A percentile compares a stretch with the other conserved stretches of the same genome.
phyloP scores from a whole-genome alignment of 768 basidiomycete species.

The Kwoniella botswanensis region DNA sequence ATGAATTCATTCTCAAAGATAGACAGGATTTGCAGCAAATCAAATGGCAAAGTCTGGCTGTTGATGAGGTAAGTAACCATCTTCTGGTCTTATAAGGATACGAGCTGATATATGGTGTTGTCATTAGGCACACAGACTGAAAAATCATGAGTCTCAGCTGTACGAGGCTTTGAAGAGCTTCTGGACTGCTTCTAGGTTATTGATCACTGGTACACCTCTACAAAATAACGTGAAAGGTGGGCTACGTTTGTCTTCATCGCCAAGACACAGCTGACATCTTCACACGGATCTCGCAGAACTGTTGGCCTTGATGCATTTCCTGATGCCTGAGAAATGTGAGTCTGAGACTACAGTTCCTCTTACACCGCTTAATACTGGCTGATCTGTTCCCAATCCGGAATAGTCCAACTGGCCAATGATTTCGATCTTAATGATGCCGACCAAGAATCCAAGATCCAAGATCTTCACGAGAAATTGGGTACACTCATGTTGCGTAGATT shows the following conservation, averaged over 20 bases:
- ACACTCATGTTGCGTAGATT: conserved; percentile 91
- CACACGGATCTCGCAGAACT: conserved; percentile 67
- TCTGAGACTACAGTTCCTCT: not conserved
- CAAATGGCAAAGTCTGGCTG: conserved; percentile 95
- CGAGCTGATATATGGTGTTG: not conserved
- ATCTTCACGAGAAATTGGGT: conserved; percentile 89
- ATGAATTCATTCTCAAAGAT: conserved; percentile 92
- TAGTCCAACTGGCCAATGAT: conserved; percentile 89
- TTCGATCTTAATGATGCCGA: conserved; percentile 93
- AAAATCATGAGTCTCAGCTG: conserved; percentile 95
- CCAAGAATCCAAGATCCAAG: conserved; percentile 85
- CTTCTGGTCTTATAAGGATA: conserved; percentile 24
- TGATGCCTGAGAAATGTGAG: conserved; percentile 97
- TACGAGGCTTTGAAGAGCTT: conserved; percentile 93
- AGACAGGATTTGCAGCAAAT: conserved; percentile 84
- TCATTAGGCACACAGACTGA: conserved; percentile 88
- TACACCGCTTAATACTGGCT: not conserved
- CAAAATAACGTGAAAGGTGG: conserved; percentile 98
- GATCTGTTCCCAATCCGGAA: not conserved
- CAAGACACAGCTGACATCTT: not conserved
- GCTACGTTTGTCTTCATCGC: conserved; percentile 26
- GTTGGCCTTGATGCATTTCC: conserved; percentile 96
- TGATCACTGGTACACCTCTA: conserved; percentile 96
- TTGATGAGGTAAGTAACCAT: conserved; percentile 77
- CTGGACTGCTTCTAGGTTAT: conserved; percentile 84